A percentile compares a stretch with the other conserved stretches of the same genome.
Evolutionary conservation across 495 filamentous ascomycete genomes (phyloP).

Genomic region (Penicillium bovifimosum): DNA sequence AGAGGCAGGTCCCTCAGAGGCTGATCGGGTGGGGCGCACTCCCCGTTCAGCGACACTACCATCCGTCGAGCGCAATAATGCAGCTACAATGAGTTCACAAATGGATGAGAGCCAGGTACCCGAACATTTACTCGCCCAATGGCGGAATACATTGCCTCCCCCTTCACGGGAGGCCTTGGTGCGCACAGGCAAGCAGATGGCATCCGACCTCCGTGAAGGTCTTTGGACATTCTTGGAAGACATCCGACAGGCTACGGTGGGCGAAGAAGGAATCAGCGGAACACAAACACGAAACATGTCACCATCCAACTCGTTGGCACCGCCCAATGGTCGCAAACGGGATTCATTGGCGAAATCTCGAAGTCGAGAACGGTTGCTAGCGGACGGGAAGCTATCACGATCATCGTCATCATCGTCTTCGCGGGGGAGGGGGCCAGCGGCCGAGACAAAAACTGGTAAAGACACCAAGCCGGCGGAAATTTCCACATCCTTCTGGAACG

Average conservation of each 20-base stretch:
- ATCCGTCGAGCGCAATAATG: conserved; percentile 35
- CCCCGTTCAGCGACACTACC: conserved; percentile 44
- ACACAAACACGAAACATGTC: conserved; percentile 40
- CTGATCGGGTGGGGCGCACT: conserved; percentile 35
- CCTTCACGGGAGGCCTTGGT: conserved; percentile 53
- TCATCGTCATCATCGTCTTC: conserved; percentile 38
- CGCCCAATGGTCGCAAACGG: conserved; percentile 26
- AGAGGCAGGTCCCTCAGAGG: conserved; percentile 10
- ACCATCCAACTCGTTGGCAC: conserved; percentile 21
- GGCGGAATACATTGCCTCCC: conserved; percentile 40
- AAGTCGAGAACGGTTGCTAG: conserved; percentile 38
- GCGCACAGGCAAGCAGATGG: conserved; percentile 76
- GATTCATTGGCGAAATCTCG: conserved; percentile 32
- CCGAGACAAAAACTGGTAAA: conserved; percentile 43
- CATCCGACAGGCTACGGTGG: conserved; percentile 87
- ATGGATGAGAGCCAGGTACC: conserved; percentile 24
- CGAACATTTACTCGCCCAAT: conserved; percentile 35
- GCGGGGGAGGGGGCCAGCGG: conserved; percentile 27
- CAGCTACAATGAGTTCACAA: conserved; percentile 13
- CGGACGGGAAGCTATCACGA: conserved; percentile 26
- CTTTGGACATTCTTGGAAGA: conserved; percentile 98
- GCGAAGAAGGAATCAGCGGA: conserved; percentile 75
- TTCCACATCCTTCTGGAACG: conserved; percentile 46
- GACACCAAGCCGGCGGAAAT: conserved; percentile 42
- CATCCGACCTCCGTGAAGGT: conserved; percentile 80